Conservation (phyloP, 1,284 basidiomycete genomes). For the Cerioporus squamosus region DNA sequence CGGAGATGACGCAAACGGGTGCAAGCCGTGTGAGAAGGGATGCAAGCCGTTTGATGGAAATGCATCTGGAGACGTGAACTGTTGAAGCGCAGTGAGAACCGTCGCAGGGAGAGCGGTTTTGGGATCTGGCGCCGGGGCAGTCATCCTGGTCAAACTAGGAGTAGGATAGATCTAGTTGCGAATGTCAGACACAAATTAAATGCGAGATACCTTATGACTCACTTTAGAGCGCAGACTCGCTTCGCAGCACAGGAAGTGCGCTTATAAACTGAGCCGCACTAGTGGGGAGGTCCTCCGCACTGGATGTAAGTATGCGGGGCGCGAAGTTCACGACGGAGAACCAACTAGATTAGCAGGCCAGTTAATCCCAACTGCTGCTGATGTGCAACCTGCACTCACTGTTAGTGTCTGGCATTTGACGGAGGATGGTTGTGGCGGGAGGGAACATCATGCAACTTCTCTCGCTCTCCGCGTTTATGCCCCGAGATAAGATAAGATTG, state of each 20-base stretch:
- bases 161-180: no score
- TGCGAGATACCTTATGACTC: no score
- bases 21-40: constrained; percentile 25
- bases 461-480: not conserved
- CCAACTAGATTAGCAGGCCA: no score
- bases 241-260: no score
- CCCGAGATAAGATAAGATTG: no score
- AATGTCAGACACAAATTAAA: no score
- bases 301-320: no score
- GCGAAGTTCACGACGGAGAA: no score
- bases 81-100: constrained; percentile 21
- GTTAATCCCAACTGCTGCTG: no score
- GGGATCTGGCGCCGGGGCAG: constrained; percentile 8
- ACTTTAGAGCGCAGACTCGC: no score
- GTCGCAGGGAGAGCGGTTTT: constrained; percentile 11
- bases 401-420: not conserved
- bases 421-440: not conserved
- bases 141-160: not conserved
- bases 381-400: not conserved
- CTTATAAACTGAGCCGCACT: no score
- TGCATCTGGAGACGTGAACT: constrained; percentile 20
- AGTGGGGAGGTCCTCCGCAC: no score
- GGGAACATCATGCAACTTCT: not conserved
- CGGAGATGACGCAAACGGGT: constrained; percentile 28
- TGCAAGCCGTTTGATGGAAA: constrained; percentile 18